Base-by-base conservation (phyloP, 2,329 filamentous ascomycete genomes). In the Cercospora berteroae region DNA sequence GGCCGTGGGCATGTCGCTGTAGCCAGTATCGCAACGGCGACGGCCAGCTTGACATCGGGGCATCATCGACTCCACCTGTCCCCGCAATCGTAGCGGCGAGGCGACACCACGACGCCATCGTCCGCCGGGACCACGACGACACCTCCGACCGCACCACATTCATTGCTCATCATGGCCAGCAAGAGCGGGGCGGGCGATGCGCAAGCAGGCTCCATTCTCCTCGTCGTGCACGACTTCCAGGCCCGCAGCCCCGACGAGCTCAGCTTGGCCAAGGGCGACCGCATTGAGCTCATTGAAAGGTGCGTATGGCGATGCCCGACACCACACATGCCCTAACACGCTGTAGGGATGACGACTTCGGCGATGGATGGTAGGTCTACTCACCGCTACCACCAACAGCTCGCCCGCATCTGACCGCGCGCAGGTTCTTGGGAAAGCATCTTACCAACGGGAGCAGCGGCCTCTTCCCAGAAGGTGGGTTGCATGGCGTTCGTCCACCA, bases 161-260 rank as follows among this genome's bases (percentile, higher is more conserved):
- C 44, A 8, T 25, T 27, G 10, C 59, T 27, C 67, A 59, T 29
- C 55, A 74, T 74, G 73, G 72, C 74, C 16, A 60, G 67, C 36
- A 72, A 72, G 65, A 68, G 68, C 60, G 73, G 73, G 36, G 70
- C 67, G 52, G 67, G 66, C 60, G 69, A 74, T 39, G 76, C 77
- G 39, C 70, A 68, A 18, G 72, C 77, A 1, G 78, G 78, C 52
- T 73, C 74, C 20, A 75, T 88, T 58, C 80, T 92, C 73, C 79
- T 91, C 71, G 89, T 91, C 69, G 89, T 92, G 73, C 89, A 99
- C 81, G 93, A 97, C 81, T 98, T 99, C 79, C 84, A 89, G 73
- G 94, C 94, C 66, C 89, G 95, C 73, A 96, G 93, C 79, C 90
- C 92, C 66, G 95, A 99, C 81, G 95, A 99, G 84, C 85, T 99